These are phyloP conservation scores for Teunomyces funiuensis DNA, from an alignment of 805 yeast species.

Conservation along the genomic window DNA sequence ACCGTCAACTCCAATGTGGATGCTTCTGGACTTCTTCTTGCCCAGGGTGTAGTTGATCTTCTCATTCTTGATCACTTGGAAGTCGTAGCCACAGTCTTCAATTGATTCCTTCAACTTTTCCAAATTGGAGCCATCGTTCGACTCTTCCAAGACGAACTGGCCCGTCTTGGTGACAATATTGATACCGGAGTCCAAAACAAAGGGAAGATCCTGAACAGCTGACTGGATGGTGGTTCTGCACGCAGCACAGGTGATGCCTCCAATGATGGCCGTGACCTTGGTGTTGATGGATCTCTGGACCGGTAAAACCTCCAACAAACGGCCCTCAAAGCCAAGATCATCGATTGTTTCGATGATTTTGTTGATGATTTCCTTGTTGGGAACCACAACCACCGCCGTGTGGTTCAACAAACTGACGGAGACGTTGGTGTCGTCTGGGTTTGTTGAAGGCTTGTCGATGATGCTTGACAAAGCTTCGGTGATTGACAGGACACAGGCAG, in stretches of 20 bases:
- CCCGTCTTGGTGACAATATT: constrained; percentile 64
- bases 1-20: constrained; percentile 57
- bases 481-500: constrained; percentile 35
- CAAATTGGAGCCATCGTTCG: constrained; percentile 26
- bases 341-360: constrained; percentile 25
- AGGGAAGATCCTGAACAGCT: constrained; percentile 47
- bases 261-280: constrained; percentile 59
- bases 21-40: constrained; percentile 51
- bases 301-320: constrained; percentile 59
- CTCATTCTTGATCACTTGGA: constrained; percentile 44
- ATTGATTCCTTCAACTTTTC: constrained; percentile 47
- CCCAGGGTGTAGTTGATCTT: constrained; percentile 49
- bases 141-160: constrained; percentile 53
- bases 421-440: constrained; percentile 28
- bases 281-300: constrained; percentile 48
- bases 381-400: constrained; percentile 53
- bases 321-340: constrained; percentile 44
- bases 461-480: constrained; percentile 25
- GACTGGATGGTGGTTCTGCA: constrained; percentile 59
- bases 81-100: constrained; percentile 70
- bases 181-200: constrained; percentile 53
- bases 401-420: constrained; percentile 54
- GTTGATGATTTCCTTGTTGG: constrained; percentile 48
- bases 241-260: constrained; percentile 76
- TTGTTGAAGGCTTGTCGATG: constrained; percentile 6